A percentile compares a stretch with the other conserved stretches of the same genome.
Evolutionary conservation across 2,329 filamentous ascomycete species (phyloP).

Genomic region (Rhynchosporium agropyri): DNA sequence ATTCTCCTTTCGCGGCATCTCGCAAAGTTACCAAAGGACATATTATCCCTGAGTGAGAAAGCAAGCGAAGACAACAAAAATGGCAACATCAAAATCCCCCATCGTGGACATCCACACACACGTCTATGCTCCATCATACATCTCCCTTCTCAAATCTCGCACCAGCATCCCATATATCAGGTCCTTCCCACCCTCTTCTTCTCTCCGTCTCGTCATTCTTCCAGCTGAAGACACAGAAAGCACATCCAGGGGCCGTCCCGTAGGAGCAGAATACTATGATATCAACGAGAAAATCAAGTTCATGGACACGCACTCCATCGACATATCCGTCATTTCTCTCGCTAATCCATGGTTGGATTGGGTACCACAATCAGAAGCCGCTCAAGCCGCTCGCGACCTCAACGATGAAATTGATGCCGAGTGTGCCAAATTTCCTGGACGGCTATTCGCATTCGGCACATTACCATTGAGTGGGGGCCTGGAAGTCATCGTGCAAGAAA

Average conservation of each 20-base stretch:
- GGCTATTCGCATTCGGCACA: constrained; percentile 81
- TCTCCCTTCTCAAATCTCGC: constrained; percentile 61
- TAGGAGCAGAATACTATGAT: constrained; percentile 82
- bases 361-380: constrained; percentile 62
- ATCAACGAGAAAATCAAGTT: constrained; percentile 80
- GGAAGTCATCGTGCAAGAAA: constrained; percentile 64
- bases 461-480: constrained; percentile 73
- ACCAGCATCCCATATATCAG: constrained; percentile 71
- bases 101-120: constrained; percentile 71
- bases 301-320: constrained; percentile 83
- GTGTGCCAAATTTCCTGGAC: constrained; percentile 66
- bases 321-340: constrained; percentile 81
- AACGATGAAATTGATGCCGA: constrained; percentile 78
- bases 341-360: constrained; percentile 97
- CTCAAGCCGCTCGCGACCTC: constrained; percentile 64
- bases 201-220: constrained; percentile 68
- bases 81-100: constrained; percentile 40
- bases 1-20: background rate
- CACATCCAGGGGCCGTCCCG: constrained; percentile 73
- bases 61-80: background rate
- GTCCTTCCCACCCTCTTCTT: constrained; percentile 58
- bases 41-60: background rate
- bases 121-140: constrained; percentile 68
- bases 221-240: constrained; percentile 57
- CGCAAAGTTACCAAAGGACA: background rate